Base-by-base conservation (phyloP, 495 filamentous ascomycete species). In the Thermochaetoides thermophila region DNA sequence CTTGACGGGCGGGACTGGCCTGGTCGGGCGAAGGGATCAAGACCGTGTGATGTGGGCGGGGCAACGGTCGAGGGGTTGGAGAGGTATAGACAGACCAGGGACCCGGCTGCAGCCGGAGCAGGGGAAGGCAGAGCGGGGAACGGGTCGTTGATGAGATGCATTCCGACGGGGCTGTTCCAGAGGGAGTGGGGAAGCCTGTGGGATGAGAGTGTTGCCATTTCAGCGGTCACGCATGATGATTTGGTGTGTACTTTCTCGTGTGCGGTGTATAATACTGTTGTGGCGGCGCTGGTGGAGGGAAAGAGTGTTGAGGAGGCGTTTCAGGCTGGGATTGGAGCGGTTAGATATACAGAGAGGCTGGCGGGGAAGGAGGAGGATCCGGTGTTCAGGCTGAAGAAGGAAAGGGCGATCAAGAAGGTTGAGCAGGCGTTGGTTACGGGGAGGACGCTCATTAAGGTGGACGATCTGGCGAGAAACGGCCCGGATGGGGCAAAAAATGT, bases 141-240 rank as follows among this genome's bases (percentile, higher is more conserved):
- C 18, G 49, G 49, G 5, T 36, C 32, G 3, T 27, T 53, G 17
- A 53, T 53, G 49, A 29, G 49, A 14, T 53, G 49, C 23, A 40
- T 53, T 7, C 39, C 49, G 1, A 53, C 44, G 6, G 49, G 33
- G 4, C 27, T 50, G 30, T 50, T 53, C 27, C 33, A 32, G 18
- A 7, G 3, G 4, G 38, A 47, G 3, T 11, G 7, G 8, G 35
- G 27, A 4, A 31, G 12, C 23, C 4, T 35, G 11, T 27, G 31
- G 17, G 16, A 2, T 5, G 45, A 52, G 17, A 37, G 37, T 3
- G 15, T 35, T 8, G 35, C 31, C 9, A 46, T 52, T 6, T 42
- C 38, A 21, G 38, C 32, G 2, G 17, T 52, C 20, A 52, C 49
- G 9, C 49, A 52, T 22, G 38, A 46, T 25, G 49, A 52, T 20